Evolutionary conservation across 2,329 filamentous ascomycete species (phyloP).

Genomic region (Corinectria fuckeliana): DNA sequence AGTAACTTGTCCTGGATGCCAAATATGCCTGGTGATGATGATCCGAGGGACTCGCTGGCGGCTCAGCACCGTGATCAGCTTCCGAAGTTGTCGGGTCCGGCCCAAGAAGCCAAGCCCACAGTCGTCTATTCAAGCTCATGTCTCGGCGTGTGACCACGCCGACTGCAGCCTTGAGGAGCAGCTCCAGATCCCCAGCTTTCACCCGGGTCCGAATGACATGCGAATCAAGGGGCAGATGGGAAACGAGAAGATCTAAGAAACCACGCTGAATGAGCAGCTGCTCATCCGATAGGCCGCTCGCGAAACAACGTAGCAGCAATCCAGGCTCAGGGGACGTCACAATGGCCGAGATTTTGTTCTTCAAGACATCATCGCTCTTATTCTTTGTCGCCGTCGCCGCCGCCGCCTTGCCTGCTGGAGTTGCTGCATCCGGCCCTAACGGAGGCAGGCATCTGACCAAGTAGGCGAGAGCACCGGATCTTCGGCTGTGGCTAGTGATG

Average conservation of each 20-base stretch:
- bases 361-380: slow-evolving; percentile 41
- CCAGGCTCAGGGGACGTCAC: slow-evolving; percentile 90
- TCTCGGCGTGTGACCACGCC: slow-evolving; percentile 88
- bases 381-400: slow-evolving; percentile 14
- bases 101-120: slow-evolving; percentile 97
- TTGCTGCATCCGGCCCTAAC: slow-evolving; percentile 30
- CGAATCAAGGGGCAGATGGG: slow-evolving; percentile 85
- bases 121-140: slow-evolving; percentile 92
- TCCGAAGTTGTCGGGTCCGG: slow-evolving; percentile 66
- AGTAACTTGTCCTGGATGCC: slow-evolving; percentile 76
- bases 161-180: slow-evolving; percentile 81
- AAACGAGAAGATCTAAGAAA: slow-evolving; percentile 90
- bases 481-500: slow-evolving; percentile 85
- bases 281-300: slow-evolving; percentile 84
- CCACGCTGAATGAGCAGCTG: slow-evolving; percentile 93
- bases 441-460: slow-evolving; percentile 76
- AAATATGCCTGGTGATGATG: slow-evolving; percentile 54
- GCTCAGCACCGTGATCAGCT: slow-evolving; percentile 54
- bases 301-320: slow-evolving; percentile 87
- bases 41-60: slow-evolving; percentile 50
- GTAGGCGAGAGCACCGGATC: slow-evolving; percentile 88
- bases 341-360: slow-evolving; percentile 64
- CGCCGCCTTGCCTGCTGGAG: slow-evolving; percentile 15
- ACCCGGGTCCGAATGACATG: slow-evolving; percentile 78
- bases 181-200: slow-evolving; percentile 77